Base-by-base conservation (phyloP, 2,329 filamentous ascomycete species). In the Alternaria arborescens region DNA sequence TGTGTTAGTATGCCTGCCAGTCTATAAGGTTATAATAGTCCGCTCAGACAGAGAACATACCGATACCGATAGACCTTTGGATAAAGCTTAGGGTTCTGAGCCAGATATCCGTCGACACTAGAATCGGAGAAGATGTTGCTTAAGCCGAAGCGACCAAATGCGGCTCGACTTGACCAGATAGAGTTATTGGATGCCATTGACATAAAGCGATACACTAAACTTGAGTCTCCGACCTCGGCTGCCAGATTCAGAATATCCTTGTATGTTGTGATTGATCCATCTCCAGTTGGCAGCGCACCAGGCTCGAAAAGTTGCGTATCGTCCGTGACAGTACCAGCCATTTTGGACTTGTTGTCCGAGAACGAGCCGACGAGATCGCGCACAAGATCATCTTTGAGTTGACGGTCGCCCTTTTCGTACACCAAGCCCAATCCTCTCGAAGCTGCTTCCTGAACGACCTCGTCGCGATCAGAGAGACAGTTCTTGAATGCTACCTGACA, bases 121-220 rank as follows among this genome's bases (percentile, higher is more conserved):
- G 94, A 94, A 71, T 97, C 93, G 0, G 93, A 95, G 48, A 99
- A 86, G 62, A 99, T 94, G 67, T 87, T 95, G 77, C 93, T 96
- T 51, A 99, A 85, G 0, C 95, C 95, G 68, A 98, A 97, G 11
- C 93, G 87, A 3, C 95, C 95, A 79, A 99, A 98, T 0, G 95
- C 95, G 1, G 95, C 96, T 52, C 95, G 88, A n/a, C 93, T 97
- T 1, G 93, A 94, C 95, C 95, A 99, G 16, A 97, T 96, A 0
- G 94, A 93, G 48, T 97, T 96, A 72, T 97, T 97, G 2, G 93
- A 93, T 3, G 95, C 95, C 68, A 99, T 85, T 0, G 94, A 94
- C 95, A 99, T 99, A 81, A 99, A 98, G 62, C 94, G 93, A 82
- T 99, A 99, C 1, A 98, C 92, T n/a, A 99, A 83, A 69, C 91